Evolutionary conservation across 2,329 filamentous ascomycete species (phyloP).

Genomic region (Pseudocercospora macadamiae): DNA sequence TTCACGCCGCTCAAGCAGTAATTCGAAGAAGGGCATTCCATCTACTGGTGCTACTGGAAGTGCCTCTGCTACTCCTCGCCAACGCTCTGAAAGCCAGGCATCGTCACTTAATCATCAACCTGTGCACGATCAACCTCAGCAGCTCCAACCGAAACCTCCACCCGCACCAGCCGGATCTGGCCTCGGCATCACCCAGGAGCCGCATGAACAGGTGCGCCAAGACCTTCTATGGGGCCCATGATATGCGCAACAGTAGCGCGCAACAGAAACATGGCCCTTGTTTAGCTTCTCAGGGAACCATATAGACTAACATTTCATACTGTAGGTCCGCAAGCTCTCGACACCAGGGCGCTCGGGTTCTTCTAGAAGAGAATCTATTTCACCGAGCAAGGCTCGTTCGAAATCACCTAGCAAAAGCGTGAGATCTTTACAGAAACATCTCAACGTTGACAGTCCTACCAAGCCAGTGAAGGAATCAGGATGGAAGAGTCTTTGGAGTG

Average conservation of each 20-base stretch:
- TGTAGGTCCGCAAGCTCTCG: slow-evolving; percentile 24
- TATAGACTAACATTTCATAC: slow-evolving; percentile 3
- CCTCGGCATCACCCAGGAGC: slow-evolving; percentile 21
- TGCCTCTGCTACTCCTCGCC: slow-evolving; percentile 18
- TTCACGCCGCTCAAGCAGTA: slow-evolving; percentile 84
- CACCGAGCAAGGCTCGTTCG: slow-evolving; percentile 24
- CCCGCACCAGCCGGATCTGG: slow-evolving; percentile 21
- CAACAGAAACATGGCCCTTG: slow-evolving; percentile 35
- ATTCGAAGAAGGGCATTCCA: slow-evolving; percentile 73
- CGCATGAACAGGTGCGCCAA: slow-evolving; percentile 32
- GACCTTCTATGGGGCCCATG: slow-evolving; percentile 33
- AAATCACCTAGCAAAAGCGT: slow-evolving; percentile 38
- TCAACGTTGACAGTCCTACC: slow-evolving; percentile 17
- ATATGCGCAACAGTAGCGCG: slow-evolving; percentile 37
- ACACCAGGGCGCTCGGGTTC: slow-evolving; percentile 3
- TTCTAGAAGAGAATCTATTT: slow-evolving; percentile 15
- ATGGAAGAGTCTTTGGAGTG: slow-evolving; percentile 39
- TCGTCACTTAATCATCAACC: slow-evolving; percentile 24
- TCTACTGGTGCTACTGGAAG: slow-evolving; percentile 20
- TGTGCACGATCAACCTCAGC: slow-evolving; percentile 8
- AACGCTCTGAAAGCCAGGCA: slow-evolving; percentile 30
- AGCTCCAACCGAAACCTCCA: slow-evolving; percentile 12
- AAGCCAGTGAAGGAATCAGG: slow-evolving; percentile 16
- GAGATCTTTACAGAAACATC: slow-evolving; percentile 36
- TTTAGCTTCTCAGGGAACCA: slow-evolving; percentile 10